Base-by-base conservation (phyloP, 1,284 basidiomycete species). In the Trametes polyzona region DNA sequence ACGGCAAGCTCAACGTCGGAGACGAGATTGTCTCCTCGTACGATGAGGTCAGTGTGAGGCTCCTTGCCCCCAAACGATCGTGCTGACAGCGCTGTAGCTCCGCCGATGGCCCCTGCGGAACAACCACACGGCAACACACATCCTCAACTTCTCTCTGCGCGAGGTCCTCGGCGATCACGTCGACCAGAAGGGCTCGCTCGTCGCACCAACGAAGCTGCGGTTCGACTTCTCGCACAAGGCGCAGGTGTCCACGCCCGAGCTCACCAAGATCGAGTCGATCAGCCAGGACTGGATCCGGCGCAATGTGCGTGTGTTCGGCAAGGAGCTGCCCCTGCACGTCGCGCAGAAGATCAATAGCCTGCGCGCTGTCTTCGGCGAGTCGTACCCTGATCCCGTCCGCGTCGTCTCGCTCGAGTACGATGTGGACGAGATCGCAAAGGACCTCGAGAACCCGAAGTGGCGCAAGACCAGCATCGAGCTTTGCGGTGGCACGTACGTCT, bases 211-310 rank as follows among this genome's bases (percentile, higher is more conserved):
- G 47, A 98, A 98, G 74, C 83, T 99, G 29, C 93, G 97, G 23
- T 99, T 99, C 76, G 97, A 99, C 75, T 99, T 99, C 74, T 96
- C 93, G 24, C 96, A 99, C 80, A 98, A 97, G 75, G 83, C 93
- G 11, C 88, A 89, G 59, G 91, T 98, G 59, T 72, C 83, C 16
- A 71, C 86, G 0, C 72, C 83, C 1, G 96, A 98, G 57, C 81
- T 99, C 40, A 70, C 75, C 43, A 88, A 89, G 74, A 96, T 99
- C 65, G 96, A 98, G 74, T 73, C 74, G 6, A 87, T 94, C 75
- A 92, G 87, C 68, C 80, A 89, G 64, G 90, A 92, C 53, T 99
- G 95, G 94, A 92, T 99, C 73, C 85, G 84, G 70, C 87, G 83
- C 71, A 93, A 97, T 66, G 93, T 95, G 59, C 84, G 82, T 51